These are phyloP conservation scores for Chytriomyces sp. DNA, from an alignment of 192 early-diverging fungal species.

Conservation along the genomic window DNA sequence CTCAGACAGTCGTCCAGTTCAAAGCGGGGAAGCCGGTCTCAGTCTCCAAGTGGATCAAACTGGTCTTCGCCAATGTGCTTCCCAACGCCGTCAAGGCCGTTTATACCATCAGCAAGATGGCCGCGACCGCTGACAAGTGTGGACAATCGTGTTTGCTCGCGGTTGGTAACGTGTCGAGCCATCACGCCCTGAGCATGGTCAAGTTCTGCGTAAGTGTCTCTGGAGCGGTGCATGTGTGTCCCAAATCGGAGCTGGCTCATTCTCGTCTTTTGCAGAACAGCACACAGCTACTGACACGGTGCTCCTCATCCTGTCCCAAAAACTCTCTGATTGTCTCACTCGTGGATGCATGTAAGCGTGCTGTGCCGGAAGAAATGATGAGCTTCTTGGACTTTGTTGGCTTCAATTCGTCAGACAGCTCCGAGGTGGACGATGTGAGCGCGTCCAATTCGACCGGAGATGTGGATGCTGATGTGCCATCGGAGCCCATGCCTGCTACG, in stretches of 20 bases:
- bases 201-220: constrained; percentile 1
- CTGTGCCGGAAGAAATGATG: too few relatives aligned
- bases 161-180: not conserved
- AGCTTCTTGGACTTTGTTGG: too few relatives aligned
- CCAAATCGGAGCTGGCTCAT: not conserved
- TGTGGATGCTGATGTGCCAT: too few relatives aligned
- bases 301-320: not conserved
- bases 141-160: not conserved
- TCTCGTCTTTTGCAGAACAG: too few relatives aligned
- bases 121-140: constrained; percentile 4
- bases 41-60: too few relatives aligned
- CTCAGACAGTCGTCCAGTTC: too few relatives aligned
- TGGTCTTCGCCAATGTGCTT: constrained; percentile 1
- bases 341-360: not conserved
- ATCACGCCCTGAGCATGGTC: not conserved
- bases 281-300: not conserved
- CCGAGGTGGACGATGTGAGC: too few relatives aligned
- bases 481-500: too few relatives aligned
- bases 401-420: too few relatives aligned
- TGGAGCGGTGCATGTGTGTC: not conserved
- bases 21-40: too few relatives aligned
- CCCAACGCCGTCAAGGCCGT: not conserved
- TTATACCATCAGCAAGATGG: constrained; percentile 11
- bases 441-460: too few relatives aligned
- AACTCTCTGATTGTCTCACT: not conserved